A percentile compares a stretch with the other conserved stretches of the same genome.
These are phyloP conservation scores for carrot (Daucus carota) DNA, from an alignment of 129 eudicot species.

Conservation along the genomic window DNA sequence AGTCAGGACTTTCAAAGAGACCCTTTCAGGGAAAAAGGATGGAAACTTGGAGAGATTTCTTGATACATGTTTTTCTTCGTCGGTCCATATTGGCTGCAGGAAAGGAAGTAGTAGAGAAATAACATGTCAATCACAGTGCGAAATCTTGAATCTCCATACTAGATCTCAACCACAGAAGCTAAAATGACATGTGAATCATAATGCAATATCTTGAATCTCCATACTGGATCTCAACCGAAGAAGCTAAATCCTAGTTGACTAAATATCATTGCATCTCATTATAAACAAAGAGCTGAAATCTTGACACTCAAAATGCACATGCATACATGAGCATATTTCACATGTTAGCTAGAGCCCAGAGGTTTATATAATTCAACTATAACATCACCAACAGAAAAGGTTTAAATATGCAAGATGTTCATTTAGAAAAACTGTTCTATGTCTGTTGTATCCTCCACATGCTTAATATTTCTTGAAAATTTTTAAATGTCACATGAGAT, in stretches of 20 bases:
- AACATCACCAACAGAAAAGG: not conserved
- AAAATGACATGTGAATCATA: constrained; percentile 10
- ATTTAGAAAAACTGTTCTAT: not conserved
- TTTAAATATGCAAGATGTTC: not conserved
- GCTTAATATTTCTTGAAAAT: not conserved
- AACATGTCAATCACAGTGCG: constrained; percentile 9
- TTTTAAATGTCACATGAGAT: not conserved
- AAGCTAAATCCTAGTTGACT: constrained; percentile 10
- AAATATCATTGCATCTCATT: not conserved
- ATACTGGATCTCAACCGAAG: constrained; percentile 7
- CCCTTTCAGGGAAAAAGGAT: constrained; percentile 55
- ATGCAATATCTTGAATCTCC: constrained; percentile 21
- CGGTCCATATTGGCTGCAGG: constrained; percentile 84
- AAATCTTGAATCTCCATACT: constrained; percentile 22
- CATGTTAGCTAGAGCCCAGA: not conserved
- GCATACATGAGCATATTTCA: not conserved
- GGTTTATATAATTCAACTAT: not conserved
- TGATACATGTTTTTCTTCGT: constrained; percentile 33
- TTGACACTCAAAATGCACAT: not conserved
- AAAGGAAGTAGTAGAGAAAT: constrained; percentile 12
- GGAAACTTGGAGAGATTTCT: constrained; percentile 48
- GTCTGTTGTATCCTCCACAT: not conserved
- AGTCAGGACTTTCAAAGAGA: constrained; percentile 36
- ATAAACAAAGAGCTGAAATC: constrained; percentile 3
- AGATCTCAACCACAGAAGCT: not conserved